Evolutionary conservation across 129 eudicot genomes (phyloP), one percentile per base, ranked within the genome.

Genomic region (Tagetes patula): DNA sequence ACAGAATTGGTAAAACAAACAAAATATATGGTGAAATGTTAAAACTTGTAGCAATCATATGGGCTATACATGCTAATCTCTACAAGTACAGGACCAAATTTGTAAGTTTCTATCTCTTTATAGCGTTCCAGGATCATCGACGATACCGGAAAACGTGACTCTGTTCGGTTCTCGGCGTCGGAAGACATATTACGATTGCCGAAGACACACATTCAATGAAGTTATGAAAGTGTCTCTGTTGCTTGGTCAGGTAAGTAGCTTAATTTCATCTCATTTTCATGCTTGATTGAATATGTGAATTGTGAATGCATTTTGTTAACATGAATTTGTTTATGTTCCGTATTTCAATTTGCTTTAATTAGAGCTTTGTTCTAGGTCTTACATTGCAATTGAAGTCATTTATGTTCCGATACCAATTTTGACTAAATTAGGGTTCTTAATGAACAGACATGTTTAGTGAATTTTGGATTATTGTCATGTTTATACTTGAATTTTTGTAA

Each of bases 401-500:
- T 70, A 39, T 43, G 62, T 38, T 54, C 40, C 12, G 10, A 2
- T 54, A 49, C n/a, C 46, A 4, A 36, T 6, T 34, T 13, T 69
- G 30, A 6, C 53, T 20, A 10, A 71, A 31, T 53, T 54, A 20
- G 37, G 43, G 75, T 6, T 20, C 36, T 38, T 68, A 47, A 30
- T 33, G 9, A 4, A 30, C 36, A 49, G 64, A 39, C 50, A 8
- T 36, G 10, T 70, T 20, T 5, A 3, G 38, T 71, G 53, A 31
- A 55, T 41, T 58, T 32, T 42, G 55, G 9, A 39, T 40, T 13
- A 40, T 30, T 3, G 3, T 58, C 55, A 55, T 67, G 59, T 49
- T 67, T 46, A 67, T 53, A 4, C 54, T 47, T 45, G 47, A 33
- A 36, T 61, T 55, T 38, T 67, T 10, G 69, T 56, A 14, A 67